Percentiles rank a stretch among this genome's conserved stretches.
Conservation (phyloP, 768 basidiomycete genomes). For the Boletellus emodensis region DNA sequence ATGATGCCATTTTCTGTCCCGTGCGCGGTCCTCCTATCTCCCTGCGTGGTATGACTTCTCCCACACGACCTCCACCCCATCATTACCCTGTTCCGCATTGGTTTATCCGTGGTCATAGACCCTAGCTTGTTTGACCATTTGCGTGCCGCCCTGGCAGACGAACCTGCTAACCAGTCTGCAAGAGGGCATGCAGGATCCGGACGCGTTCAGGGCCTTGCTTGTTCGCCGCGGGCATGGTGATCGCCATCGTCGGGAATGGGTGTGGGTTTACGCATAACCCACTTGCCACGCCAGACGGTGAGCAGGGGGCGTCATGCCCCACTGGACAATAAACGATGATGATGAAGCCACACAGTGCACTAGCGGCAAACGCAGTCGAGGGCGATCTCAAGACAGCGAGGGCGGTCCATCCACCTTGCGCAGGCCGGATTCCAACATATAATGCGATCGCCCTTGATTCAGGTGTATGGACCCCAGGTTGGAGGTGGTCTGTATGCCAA, state of each 20-base stretch:
- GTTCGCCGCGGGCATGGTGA: conserved; percentile 70
- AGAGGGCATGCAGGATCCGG: conserved; percentile 51
- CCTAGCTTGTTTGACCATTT: conserved; percentile 60
- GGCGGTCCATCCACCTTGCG: conserved; percentile 47
- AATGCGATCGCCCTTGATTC: conserved; percentile 22
- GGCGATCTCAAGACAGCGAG: conserved; percentile 42
- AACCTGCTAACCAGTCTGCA: conserved; percentile 74
- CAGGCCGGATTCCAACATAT: conserved; percentile 80
- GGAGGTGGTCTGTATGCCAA: background rate
- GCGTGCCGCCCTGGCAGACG: conserved; percentile 59
- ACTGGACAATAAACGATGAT: too few relatives aligned
- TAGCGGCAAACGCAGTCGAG: conserved; percentile 15
- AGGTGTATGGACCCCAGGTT: background rate
- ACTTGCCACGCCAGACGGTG: background rate
- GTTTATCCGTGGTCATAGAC: conserved; percentile 20
- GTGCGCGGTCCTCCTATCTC: conserved; percentile 27
- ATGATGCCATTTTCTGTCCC: conserved; percentile 53
- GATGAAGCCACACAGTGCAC: background rate
- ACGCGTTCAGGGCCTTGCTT: conserved; percentile 69
- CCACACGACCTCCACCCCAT: conserved; percentile 21
- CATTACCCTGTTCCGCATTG: conserved; percentile 37
- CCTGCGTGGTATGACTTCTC: conserved; percentile 45
- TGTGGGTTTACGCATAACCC: conserved; percentile 3
- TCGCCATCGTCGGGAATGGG: conserved; percentile 46
- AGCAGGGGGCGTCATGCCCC: too few relatives aligned